Conservation (phyloP, 1,284 basidiomycete genomes). For the Acaromyces ingoldii region DNA sequence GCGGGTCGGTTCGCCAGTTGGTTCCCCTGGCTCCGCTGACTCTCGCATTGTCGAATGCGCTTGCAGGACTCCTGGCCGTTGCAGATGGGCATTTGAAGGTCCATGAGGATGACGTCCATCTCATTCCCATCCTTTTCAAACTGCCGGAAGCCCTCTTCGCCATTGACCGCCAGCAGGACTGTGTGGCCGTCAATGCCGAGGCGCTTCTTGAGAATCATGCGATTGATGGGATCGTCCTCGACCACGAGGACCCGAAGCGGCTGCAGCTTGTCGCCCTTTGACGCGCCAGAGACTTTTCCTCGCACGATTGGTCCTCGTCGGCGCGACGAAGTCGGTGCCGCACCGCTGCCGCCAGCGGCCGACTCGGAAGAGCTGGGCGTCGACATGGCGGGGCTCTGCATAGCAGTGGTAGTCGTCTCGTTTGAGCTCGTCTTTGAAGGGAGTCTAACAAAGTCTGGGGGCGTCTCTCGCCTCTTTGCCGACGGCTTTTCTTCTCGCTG, state of each 20-base stretch:
- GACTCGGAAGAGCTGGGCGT: too few relatives aligned
- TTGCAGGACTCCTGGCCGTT: slow-evolving; percentile 70
- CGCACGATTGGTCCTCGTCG: too few relatives aligned
- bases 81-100: slow-evolving; percentile 80
- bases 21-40: slow-evolving; percentile 6
- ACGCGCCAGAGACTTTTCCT: neutral
- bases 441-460: too few relatives aligned
- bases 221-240: slow-evolving; percentile 69
- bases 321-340: too few relatives aligned
- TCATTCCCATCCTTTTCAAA: slow-evolving; percentile 60
- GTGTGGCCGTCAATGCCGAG: slow-evolving; percentile 65
- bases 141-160: slow-evolving; percentile 68
- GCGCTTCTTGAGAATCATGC: slow-evolving; percentile 67
- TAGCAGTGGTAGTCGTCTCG: too few relatives aligned
- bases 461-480: too few relatives aligned
- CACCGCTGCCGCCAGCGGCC: too few relatives aligned
- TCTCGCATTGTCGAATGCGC: slow-evolving; percentile 56
- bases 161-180: slow-evolving; percentile 67
- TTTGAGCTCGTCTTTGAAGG: too few relatives aligned
- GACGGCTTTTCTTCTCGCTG: too few relatives aligned
- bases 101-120: slow-evolving; percentile 76
- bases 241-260: slow-evolving; percentile 40
- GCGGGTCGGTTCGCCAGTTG: slow-evolving; percentile 28
- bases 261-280: slow-evolving; percentile 4
- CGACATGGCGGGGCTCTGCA: too few relatives aligned